Base-by-base conservation (phyloP, 306 rosid species). In the Malus sylvestris region DNA sequence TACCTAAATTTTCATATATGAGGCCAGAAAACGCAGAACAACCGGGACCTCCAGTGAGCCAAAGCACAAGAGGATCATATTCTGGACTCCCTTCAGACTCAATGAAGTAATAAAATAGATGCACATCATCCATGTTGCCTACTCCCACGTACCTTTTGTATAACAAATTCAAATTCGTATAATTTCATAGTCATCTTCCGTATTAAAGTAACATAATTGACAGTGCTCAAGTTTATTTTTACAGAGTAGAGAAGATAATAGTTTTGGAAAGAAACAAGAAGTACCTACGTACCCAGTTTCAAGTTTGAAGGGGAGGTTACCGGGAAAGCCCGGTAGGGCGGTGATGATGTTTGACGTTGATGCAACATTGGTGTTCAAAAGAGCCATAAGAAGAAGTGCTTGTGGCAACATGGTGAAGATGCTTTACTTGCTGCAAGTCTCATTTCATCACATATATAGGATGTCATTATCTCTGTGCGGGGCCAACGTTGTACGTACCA, bases 81-180 rank as follows among this genome's bases (percentile, higher is more conserved):
- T 55, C 35, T 5, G 89, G 85, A 12, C 20, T 65, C 58, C 18
- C 30, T 77, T 80, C 83, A 1, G 89, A 83, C 49, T 83, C 70
- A 5, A 86, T 6, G 72, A 86, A 86, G 81, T 86, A 83, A 73
- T 86, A 86, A 65, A 86, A 86, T 7, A 86, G 68, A 60, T 83
- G 85, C 38, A 77, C 71, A 27, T 83, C 81, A 19, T 85, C 88
- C 29, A 2, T 1, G 3, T 82, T 70, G 7, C 85, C 89, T 13
- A 77, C 87, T 4, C 80, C 84, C 35, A 77, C 79, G 57, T 86
- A 86, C 78, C 86, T 83, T 83, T 30, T 6, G 35, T 64, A 64
- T 64, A 2, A 29, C 29, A 14, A 14, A 4, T 4, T 8, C 42
- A 32, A 18, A 64, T 8, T 7, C 9, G 29, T 52, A 18, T 52